These are phyloP conservation scores for Neonectria neomacrospora DNA, from an alignment of 2,329 filamentous ascomycete genomes.

Conservation along the genomic window DNA sequence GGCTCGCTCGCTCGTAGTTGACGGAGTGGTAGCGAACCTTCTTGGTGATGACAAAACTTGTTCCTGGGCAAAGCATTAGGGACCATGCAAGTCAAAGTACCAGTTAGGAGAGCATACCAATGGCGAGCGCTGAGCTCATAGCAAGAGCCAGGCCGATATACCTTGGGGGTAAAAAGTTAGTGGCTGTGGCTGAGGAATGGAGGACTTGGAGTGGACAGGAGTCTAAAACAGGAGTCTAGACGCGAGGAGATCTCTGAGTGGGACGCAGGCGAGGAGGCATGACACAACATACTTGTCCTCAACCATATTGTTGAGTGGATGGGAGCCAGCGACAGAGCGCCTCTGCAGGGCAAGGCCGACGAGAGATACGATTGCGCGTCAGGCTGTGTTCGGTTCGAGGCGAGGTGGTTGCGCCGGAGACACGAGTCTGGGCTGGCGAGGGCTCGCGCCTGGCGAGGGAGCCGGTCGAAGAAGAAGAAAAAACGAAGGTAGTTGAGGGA, in stretches of 20 bases:
- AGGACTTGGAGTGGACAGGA: constrained; percentile 14
- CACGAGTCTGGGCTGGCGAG: constrained; percentile 30
- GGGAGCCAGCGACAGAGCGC: constrained; percentile 35
- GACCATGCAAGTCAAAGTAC: constrained; percentile 11
- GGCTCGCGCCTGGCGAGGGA: constrained; percentile 43
- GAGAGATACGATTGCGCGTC: constrained; percentile 28
- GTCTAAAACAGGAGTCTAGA: constrained; percentile 11
- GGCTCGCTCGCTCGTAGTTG: constrained; percentile 3
- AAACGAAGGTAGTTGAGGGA: constrained; percentile 27
- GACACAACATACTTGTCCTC: constrained; percentile 52
- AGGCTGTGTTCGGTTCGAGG: constrained; percentile 12
- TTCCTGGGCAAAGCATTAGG: constrained; percentile 65
- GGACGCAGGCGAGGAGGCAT: constrained; percentile 4
- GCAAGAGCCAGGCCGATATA: constrained; percentile 82
- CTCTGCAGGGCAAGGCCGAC: constrained; percentile 10
- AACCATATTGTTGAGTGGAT: constrained; percentile 46
- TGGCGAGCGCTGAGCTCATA: constrained; percentile 79
- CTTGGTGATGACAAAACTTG: constrained; percentile 99
- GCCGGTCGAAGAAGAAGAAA: constrained; percentile 21
- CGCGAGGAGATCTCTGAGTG: constrained; percentile 11
- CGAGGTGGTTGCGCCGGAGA: constrained; percentile 27
- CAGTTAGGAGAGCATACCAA: constrained; percentile 65
- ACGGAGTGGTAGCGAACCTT: constrained; percentile 69
- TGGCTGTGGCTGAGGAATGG: constrained; percentile 10
- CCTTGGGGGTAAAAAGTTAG: constrained; percentile 56